Base-by-base conservation (phyloP, 2,329 filamentous ascomycete species). In the Nemania serpens region DNA sequence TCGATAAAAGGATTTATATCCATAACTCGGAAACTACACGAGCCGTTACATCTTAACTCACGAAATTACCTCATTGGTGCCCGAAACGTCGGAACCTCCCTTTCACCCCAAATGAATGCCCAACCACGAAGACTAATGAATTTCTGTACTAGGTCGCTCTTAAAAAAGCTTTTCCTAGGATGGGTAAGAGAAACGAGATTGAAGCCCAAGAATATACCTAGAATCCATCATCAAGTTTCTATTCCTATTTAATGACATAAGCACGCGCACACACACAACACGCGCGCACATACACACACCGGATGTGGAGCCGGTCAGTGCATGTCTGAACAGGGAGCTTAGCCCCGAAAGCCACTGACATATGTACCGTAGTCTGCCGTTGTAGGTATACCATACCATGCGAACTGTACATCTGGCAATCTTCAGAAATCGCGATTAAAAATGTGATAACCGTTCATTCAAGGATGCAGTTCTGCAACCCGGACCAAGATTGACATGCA, bases 361-460 rank as follows among this genome's bases (percentile, higher is more conserved):
- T 29, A 7, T 7, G 7, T 22, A 34, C 12, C 33, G 11, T 48
- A 29, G 15, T 25, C 13, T 25, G 42, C 12, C 2, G 42, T 45
- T 37, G 34, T 37, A 37, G 3, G 34, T 37, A 15, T 37, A 15
- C 10, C 25, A 15, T 37, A 15, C 10, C 25, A 56, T 49, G 41
- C n/a, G 33, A 20, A 10, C 25, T 46, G 59, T 43, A 51, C 42
- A 33, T 55, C 55, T 52, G 33, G 49, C 34, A 43, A 51, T 58
- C 20, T 7, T 43, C 18, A 17, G 50, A 53, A 29, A 61, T 55
- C 51, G 33, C 13, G 54, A 52, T 58, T 45, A 29, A 5, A 45
- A 43, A 61, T 55, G 46, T 55, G 54, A 63, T 49, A 55, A 42
- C 51, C 47, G 55, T 34, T 50, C 11, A 34, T 47, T 5, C 7